phyloP scores from a whole-genome alignment of 2,329 filamentous ascomycete genomes.

The Penicillium sp. region DNA sequence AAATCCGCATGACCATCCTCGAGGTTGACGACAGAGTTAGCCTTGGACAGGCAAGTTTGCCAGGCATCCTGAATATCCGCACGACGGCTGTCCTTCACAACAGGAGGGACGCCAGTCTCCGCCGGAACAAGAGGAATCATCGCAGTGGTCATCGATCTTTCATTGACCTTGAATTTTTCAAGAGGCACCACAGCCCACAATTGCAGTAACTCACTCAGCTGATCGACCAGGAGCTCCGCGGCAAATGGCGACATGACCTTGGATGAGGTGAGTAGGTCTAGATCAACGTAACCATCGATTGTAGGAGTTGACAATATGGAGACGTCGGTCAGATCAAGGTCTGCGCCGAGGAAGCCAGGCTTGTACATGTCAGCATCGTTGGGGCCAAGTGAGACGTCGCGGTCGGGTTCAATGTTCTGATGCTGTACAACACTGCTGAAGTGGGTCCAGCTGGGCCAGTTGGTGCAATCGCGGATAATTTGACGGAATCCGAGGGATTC shows the following conservation, averaged over 20 bases:
- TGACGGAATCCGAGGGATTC: conserved; percentile 49
- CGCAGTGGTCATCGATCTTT: background rate
- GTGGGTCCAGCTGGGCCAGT: conserved; percentile 50
- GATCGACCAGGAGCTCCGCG: conserved; percentile 1
- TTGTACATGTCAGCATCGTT: background rate
- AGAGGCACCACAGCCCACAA: conserved; percentile 1
- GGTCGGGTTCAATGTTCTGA: conserved; percentile 26
- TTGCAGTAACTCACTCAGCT: background rate
- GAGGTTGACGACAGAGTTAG: background rate
- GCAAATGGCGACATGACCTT: conserved; percentile 1
- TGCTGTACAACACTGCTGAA: conserved; percentile 54
- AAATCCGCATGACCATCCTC: background rate
- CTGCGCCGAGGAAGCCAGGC: conserved; percentile 2
- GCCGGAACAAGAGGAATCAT: background rate
- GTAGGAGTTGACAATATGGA: conserved; percentile 1
- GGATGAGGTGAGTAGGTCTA: conserved; percentile 2
- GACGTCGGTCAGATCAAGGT: conserved; percentile 2
- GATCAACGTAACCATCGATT: background rate
- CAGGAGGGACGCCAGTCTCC: background rate
- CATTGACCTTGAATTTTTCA: background rate
- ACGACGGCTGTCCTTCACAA: background rate
- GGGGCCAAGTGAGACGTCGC: background rate
- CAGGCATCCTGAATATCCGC: conserved; percentile 1
- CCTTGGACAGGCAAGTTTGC: background rate
- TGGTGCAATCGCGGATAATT: conserved; percentile 50